Evolutionary conservation across 352 stramenopile species (phyloP), one percentile per base, ranked within the genome.

Genomic region (Pythium dissotocum): DNA sequence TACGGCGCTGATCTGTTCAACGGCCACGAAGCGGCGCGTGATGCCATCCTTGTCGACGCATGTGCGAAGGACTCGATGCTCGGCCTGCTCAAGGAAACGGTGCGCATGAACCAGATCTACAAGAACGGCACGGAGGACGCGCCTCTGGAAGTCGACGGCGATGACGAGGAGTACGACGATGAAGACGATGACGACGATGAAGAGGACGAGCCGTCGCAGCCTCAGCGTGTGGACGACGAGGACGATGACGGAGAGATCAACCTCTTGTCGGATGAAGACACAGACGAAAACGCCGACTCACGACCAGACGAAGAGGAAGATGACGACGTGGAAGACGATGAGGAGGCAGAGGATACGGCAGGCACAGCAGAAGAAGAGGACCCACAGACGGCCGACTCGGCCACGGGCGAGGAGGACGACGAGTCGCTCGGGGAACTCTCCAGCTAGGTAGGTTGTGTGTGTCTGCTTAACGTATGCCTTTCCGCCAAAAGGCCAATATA

Each of bases 1-100:
- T 89, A 89, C 56, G 80, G 83, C 3, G 80, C 87, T 55, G 81
- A 89, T 67, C 58, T 89, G 24, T 89, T 91, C 57, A 79, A 79
- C 9, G 79, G 79, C 18, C 83, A 89, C 53, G 83, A 91, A 58
- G 52, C 69, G 9, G 77, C 78, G 5, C 81, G 83, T 35, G 83
- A 91, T 51, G 79, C 74, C 0, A 86, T 91, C 33, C 63, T 91
- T 7, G 63, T 91, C 9, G 83, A 88, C 51, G 83, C 83, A 0
- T 91, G 81, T 61, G 73, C 75, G 5, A 75, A 89, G 10, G 79
- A 88, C 21, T 73, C 77, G 21, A 80, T 89, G 28, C 66, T 91
- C 36, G 77, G 68, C 18, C 60, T 89, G 4, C 74, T 91, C 69
- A 70, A 77, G 4, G 81, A 91, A 9, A 79, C 83, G n/a, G 80